Conservation (phyloP, 1,284 basidiomycete genomes). For the Schizopora paradoxa region DNA sequence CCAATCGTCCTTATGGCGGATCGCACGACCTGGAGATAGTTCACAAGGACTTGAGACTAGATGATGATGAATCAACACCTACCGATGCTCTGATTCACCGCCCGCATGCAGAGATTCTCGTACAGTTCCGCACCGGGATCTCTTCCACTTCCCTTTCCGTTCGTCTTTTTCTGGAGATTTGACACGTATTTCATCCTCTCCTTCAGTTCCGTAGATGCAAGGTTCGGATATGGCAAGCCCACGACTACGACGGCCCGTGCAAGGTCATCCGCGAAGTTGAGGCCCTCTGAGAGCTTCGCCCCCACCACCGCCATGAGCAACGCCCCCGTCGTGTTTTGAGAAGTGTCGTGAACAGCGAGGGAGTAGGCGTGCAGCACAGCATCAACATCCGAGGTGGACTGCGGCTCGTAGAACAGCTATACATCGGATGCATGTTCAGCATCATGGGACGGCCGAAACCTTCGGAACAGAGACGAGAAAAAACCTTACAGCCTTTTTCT, state of each 20-base stretch:
- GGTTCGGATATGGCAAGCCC: slow-evolving; percentile 92
- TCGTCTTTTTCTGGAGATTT: slow-evolving; percentile 38
- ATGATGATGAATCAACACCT: slow-evolving; percentile 25
- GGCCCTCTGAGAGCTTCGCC: slow-evolving; percentile 93
- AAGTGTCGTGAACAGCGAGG: slow-evolving; percentile 29
- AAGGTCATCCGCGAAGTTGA: slow-evolving; percentile 91
- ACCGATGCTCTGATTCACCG: slow-evolving; percentile 98
- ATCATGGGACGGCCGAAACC: slow-evolving; percentile 1
- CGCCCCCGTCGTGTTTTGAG: slow-evolving; percentile 42
- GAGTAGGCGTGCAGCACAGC: slow-evolving; percentile 68
- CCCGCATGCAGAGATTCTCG: slow-evolving; percentile 93
- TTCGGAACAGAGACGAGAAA: slow-evolving; percentile 1
- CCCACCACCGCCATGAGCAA: slow-evolving; percentile 91
- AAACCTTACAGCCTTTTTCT: slow-evolving; percentile 67
- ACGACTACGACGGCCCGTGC: slow-evolving; percentile 86
- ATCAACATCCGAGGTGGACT: slow-evolving; percentile 74
- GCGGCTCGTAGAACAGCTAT: slow-evolving; percentile 88
- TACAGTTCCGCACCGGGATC: slow-evolving; percentile 83
- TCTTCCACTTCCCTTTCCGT: slow-evolving; percentile 39
- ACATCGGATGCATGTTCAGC: not conserved
- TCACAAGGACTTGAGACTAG: slow-evolving; percentile 4
- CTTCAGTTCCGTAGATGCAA: slow-evolving; percentile 83
- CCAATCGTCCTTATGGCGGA: slow-evolving; percentile 85
- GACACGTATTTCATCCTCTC: slow-evolving; percentile 86
- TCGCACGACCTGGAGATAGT: slow-evolving; percentile 67